Evolutionary conservation across 495 filamentous ascomycete genomes (phyloP).

Genomic region (Parathielavia hyrcaniae): DNA sequence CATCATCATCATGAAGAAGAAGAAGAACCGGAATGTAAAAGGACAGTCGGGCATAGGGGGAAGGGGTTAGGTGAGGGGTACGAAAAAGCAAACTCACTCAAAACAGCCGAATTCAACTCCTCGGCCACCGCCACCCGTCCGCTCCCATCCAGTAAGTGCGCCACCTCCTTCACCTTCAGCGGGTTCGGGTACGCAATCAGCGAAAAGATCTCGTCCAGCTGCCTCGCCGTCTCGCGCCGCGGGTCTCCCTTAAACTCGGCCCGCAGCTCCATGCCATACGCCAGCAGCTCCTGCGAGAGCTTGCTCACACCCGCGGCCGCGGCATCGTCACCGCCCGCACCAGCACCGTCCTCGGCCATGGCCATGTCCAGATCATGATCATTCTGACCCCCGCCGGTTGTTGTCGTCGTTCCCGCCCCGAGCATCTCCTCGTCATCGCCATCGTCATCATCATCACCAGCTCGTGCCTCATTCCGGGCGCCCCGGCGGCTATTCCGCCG

Average conservation of each 20-base stretch:
- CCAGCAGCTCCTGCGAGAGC: constrained; percentile 59
- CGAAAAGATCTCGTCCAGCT: constrained; percentile 79
- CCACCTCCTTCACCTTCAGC: constrained; percentile 62
- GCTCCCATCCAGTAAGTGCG: constrained; percentile 69
- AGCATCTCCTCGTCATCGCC: constrained; percentile 71
- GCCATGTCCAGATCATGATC: constrained; percentile 45
- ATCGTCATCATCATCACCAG: constrained; percentile 66
- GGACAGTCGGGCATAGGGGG: background rate
- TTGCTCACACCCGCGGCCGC: constrained; percentile 52
- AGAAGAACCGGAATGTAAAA: background rate
- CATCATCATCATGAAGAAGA: constrained; percentile 15
- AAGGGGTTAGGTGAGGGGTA: background rate
- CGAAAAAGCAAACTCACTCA: constrained; percentile 54
- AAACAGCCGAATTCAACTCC: constrained; percentile 88
- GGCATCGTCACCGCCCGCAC: constrained; percentile 41
- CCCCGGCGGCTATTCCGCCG: background rate
- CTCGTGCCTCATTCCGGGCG: constrained; percentile 23
- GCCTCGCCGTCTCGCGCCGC: constrained; percentile 59
- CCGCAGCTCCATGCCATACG: constrained; percentile 74
- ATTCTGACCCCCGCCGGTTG: background rate
- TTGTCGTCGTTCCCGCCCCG: constrained; percentile 33
- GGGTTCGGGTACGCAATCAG: constrained; percentile 84
- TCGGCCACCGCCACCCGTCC: constrained; percentile 80
- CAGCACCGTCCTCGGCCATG: constrained; percentile 35
- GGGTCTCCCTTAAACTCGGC: constrained; percentile 68